A percentile compares a stretch with the other conserved stretches of the same genome.
phyloP scores from a whole-genome alignment of 768 basidiomycete species.

The Amanita exitialis region DNA sequence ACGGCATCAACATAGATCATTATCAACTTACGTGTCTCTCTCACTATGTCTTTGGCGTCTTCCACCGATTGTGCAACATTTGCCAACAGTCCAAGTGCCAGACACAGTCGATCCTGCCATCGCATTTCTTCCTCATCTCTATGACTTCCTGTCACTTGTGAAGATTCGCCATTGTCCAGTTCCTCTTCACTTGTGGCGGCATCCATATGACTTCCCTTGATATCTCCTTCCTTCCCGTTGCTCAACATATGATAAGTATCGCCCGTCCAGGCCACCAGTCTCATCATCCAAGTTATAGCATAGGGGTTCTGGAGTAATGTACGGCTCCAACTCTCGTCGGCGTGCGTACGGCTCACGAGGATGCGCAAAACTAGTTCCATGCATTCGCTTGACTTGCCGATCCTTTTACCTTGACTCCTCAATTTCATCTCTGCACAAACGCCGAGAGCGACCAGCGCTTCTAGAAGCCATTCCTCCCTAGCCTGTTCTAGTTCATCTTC shows the following conservation, averaged over 20 bases:
- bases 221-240: conserved; percentile 5
- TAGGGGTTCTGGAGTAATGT: conserved; percentile 36
- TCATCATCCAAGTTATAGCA: conserved; percentile 36
- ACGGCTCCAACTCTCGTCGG: conserved; percentile 43
- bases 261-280: conserved; percentile 31
- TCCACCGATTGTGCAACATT: conserved; percentile 61
- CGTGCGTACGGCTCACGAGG: conserved; percentile 64
- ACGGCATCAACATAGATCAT: not conserved
- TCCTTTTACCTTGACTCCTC: conserved; percentile 9
- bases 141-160: conserved; percentile 1
- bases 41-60: conserved; percentile 33
- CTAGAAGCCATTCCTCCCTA: conserved; percentile 33
- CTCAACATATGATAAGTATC: conserved; percentile 10
- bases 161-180: conserved; percentile 8
- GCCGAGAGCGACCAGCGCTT: conserved; percentile 41
- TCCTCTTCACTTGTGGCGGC: conserved; percentile 12
- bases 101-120: conserved; percentile 62
- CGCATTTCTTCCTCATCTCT: conserved; percentile 19
- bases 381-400: conserved; percentile 31
- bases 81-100: conserved; percentile 65
- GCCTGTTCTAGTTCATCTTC: conserved; percentile 21
- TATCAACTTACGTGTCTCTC: conserved; percentile 36
- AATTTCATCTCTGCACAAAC: conserved; percentile 32
- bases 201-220: conserved; percentile 1
- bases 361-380: conserved; percentile 52